A percentile compares a stretch with the other conserved stretches of the same genome.
Conservation (phyloP, 2,329 filamentous ascomycete genomes). For the Sporothrix humicola region DNA sequence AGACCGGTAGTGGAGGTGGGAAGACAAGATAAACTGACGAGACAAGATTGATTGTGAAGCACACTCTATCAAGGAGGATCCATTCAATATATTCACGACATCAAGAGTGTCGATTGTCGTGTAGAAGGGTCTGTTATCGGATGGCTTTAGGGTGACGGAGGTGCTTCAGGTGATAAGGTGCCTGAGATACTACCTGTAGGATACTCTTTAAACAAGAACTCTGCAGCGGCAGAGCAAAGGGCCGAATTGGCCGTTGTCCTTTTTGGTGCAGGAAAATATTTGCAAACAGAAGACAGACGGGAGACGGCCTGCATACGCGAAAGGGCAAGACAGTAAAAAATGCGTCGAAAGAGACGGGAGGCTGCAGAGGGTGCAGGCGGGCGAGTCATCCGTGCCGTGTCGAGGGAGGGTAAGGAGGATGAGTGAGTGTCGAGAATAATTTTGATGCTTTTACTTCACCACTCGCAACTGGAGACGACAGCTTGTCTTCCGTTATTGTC, state of each 20-base stretch:
- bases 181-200: too few species aligned
- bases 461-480: too few species aligned
- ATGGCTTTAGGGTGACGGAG: background rate
- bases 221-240: background rate
- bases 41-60: background rate
- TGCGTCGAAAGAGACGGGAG: background rate
- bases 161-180: too few species aligned
- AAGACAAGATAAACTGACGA: background rate
- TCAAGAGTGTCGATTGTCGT: background rate
- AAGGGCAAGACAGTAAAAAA: background rate
- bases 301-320: background rate
- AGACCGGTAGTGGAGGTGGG: background rate
- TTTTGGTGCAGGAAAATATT: background rate
- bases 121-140: background rate
- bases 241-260: constrained; percentile 1
- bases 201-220: background rate
- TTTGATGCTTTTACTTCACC: too few species aligned
- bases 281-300: background rate
- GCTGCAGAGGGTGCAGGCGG: background rate
- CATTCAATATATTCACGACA: constrained; percentile 5
- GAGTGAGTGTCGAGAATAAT: too few species aligned
- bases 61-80: background rate
- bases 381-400: background rate
- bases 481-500: background rate
- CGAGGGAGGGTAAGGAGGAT: background rate